Conservation (phyloP, 202 grass and related monocot species). For the Carex sylvatica region DNA sequence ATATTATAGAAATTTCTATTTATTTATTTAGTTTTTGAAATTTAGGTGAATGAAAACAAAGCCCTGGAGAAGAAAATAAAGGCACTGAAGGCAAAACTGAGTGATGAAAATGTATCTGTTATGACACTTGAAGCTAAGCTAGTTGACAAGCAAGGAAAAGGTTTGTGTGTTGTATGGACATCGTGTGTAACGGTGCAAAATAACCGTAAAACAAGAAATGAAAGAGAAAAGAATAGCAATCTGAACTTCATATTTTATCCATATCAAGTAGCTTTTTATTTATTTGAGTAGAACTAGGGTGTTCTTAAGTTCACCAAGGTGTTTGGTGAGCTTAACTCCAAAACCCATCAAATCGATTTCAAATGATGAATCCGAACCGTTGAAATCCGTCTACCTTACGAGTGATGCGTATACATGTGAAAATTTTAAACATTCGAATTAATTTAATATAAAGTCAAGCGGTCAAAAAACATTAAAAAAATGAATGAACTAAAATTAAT, state of each 20-base stretch:
- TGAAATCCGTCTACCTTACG: too few species aligned
- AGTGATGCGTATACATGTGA: too few species aligned
- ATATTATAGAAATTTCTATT: not conserved
- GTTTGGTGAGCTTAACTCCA: too few species aligned
- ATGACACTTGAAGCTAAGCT: slow-evolving; percentile 44
- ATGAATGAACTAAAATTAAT: too few species aligned
- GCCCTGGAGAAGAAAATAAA: slow-evolving; percentile 77
- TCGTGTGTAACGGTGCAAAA: not conserved
- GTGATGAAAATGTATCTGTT: slow-evolving; percentile 41
- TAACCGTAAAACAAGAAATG: not conserved
- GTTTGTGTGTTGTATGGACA: slow-evolving; percentile 28
- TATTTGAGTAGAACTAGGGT: too few species aligned
- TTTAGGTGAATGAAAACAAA: slow-evolving; percentile 60
- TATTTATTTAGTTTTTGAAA: slow-evolving; percentile 8
- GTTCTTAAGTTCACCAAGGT: too few species aligned
- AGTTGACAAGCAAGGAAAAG: slow-evolving; percentile 67
- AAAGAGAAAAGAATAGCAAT: not conserved
- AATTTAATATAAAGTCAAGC: too few species aligned
- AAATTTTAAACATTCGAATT: too few species aligned
- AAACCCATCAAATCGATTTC: too few species aligned
- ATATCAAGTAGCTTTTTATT: not conserved
- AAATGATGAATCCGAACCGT: too few species aligned
- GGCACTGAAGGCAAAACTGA: slow-evolving; percentile 55
- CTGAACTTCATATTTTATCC: slow-evolving; percentile 15
- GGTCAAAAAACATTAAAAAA: too few species aligned